Evolutionary conservation across 352 stramenopile genomes (phyloP), one percentile per base, ranked within the genome.

Genomic region (Ophiocytium majus): DNA sequence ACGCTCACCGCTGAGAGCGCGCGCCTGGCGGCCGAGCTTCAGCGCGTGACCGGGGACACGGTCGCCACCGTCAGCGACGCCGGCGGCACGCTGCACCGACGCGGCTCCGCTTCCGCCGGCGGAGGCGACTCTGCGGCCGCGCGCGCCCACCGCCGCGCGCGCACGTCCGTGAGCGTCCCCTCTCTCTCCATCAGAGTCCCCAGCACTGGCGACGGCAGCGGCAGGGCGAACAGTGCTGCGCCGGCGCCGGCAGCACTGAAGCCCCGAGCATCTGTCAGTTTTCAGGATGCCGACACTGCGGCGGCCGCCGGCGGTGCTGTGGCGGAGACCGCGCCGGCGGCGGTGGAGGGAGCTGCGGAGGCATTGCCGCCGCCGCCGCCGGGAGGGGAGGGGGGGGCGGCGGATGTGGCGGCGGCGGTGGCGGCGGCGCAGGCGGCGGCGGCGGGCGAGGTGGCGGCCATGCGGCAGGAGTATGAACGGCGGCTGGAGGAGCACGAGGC

Each of bases 1-100:
- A 84, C 71, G 74, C 81, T 84, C 28, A 82, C n/a, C 0, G 82
- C 32, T 9, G 82, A 85, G 19, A 85, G 63, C 35, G 82, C 64
- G 0, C 64, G 64, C 64, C 74, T 85, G 0, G 43, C 71, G 35
- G 31, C 43, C 1, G 82, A 85, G 43, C 82, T 85, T 9, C 82
- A 80, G 14, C 66, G 79, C 34, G n/a, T 86, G 9, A 80, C 83
- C n/a, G 76, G 83, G 33, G 83, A 86, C 63, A 37, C 14, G 23
- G 36, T 85, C 19, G 71, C 75, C 9, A 79, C 79, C 35, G 76
- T 85, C 1, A 76, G 34, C 19, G 80, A 36, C 17, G 28, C 0
- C 34, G 0, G 14, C n/a, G 19, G 10, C 5, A n/a, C 64, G 0
- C 34, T 63, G 23, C 50, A 76, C 28, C 19, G 43, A 33, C 34